phyloP scores from a whole-genome alignment of 2,329 filamentous ascomycete genomes.

The Tolypocladium album region DNA sequence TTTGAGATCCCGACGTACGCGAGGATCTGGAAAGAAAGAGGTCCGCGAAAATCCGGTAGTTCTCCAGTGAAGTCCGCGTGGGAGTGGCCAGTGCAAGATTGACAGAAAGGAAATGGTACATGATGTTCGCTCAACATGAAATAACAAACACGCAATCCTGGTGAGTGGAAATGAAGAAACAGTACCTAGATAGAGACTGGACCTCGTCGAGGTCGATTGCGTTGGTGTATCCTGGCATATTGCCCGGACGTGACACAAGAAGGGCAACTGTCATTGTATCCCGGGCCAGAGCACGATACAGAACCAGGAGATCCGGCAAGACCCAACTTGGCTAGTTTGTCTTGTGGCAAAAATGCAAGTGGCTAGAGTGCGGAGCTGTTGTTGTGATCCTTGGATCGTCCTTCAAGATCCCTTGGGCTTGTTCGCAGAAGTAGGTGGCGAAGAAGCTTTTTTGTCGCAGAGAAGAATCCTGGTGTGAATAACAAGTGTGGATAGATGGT shows the following conservation, averaged over 20 bases:
- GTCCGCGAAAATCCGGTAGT: neutral
- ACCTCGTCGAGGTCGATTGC: conserved; percentile 47
- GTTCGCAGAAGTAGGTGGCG: conserved; percentile 11
- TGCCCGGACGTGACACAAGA: conserved; percentile 33
- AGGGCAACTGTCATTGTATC: conserved; percentile 38
- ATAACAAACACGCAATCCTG: conserved; percentile 30
- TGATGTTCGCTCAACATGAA: conserved; percentile 6
- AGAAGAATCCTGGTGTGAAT: conserved; percentile 1
- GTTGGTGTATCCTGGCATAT: conserved; percentile 43
- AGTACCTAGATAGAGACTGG: conserved; percentile 52
- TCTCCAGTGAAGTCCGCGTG: neutral
- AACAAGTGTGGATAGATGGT: conserved; percentile 11
- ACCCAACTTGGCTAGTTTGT: conserved; percentile 13
- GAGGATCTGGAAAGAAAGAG: neutral
- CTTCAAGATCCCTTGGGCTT: conserved; percentile 3
- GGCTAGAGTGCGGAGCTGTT: conserved; percentile 13
- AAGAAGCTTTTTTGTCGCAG: conserved; percentile 6
- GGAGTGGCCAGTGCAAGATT: neutral
- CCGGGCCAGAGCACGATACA: conserved; percentile 18
- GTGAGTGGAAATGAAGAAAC: conserved; percentile 34
- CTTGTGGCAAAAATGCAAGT: conserved; percentile 12
- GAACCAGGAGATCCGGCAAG: conserved; percentile 16
- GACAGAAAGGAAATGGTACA: conserved; percentile 3
- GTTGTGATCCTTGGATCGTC: conserved; percentile 14
- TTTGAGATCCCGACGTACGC: conserved; percentile 1